Conservation (phyloP, 371 early-diverging fungal species). For the Smittium mucronatum region DNA sequence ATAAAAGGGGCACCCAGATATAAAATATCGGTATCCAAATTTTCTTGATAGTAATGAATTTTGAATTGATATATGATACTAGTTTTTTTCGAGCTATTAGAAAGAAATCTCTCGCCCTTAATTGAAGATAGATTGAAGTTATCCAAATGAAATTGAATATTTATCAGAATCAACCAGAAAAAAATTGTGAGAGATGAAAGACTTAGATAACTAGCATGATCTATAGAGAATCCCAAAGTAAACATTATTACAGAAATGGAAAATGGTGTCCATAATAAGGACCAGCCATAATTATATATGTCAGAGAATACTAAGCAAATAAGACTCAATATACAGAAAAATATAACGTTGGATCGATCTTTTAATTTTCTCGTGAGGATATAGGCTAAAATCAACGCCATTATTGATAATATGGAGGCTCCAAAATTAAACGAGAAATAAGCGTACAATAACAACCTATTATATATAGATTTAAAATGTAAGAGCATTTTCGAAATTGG, state of each 20-base stretch:
- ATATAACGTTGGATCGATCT: neutral
- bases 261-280: conserved; percentile 1
- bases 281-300: neutral
- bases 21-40: neutral
- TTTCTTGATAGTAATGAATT: neutral
- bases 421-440: neutral
- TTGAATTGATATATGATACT: neutral
- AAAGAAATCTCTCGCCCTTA: neutral
- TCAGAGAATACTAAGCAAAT: neutral
- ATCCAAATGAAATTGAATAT: neutral
- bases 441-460: neutral
- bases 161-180: neutral
- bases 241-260: conserved; percentile 1
- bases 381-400: neutral
- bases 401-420: neutral
- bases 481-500: neutral
- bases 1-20: neutral
- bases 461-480: neutral
- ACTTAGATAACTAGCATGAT: neutral
- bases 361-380: neutral
- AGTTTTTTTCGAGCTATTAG: neutral
- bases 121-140: neutral
- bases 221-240: neutral
- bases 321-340: neutral
- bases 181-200: neutral